phyloP scores from a whole-genome alignment of 306 rosid species.

The Vigna radiata region DNA sequence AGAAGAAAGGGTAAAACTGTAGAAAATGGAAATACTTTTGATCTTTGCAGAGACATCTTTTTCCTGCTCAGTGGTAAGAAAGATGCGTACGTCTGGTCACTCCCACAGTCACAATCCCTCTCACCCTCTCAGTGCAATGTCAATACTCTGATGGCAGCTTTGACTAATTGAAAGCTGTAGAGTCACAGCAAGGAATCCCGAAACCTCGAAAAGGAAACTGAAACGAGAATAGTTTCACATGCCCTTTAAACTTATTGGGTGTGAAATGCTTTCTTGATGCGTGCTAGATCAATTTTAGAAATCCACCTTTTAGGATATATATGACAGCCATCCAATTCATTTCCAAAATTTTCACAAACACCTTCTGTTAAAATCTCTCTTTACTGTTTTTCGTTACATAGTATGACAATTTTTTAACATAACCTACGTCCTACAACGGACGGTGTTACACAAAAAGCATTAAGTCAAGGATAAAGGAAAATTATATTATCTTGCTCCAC shows the following conservation, averaged over 20 bases:
- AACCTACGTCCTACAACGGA: not conserved
- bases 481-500: not conserved
- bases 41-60: constrained; percentile 43
- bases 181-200: constrained; percentile 48
- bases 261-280: constrained; percentile 40
- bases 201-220: constrained; percentile 51
- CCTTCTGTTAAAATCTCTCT: not conserved
- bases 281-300: constrained; percentile 44
- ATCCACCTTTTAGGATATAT: not conserved
- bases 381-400: not conserved
- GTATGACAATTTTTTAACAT: not conserved
- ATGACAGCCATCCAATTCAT: not conserved
- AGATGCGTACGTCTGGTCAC: constrained; percentile 44
- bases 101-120: constrained; percentile 49
- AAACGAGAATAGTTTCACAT: constrained; percentile 47
- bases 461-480: not conserved
- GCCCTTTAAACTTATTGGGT: constrained; percentile 38
- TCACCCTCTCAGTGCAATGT: constrained; percentile 43
- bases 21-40: constrained; percentile 35
- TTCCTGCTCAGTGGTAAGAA: constrained; percentile 25
- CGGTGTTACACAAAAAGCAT: not conserved
- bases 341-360: not conserved
- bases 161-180: constrained; percentile 53
- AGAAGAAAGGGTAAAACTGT: constrained; percentile 14
- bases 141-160: constrained; percentile 57